Percentiles rank a stretch among this genome's conserved stretches.
Conservation (phyloP, 83 land plant species). For the Larix sibirica region DNA sequence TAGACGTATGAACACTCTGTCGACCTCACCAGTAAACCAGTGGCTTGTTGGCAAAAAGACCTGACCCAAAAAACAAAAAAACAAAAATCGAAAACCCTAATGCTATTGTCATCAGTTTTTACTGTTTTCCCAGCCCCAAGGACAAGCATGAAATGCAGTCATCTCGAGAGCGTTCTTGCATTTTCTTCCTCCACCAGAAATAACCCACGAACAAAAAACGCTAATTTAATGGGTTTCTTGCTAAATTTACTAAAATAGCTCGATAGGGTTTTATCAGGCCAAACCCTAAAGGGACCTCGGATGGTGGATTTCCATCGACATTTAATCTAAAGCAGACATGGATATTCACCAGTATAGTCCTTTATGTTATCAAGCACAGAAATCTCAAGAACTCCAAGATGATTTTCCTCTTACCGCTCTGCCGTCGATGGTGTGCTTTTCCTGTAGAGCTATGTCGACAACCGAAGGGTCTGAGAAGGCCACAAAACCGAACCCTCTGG, state of each 20-base stretch:
- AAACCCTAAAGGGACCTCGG: neutral
- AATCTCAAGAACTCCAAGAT: neutral
- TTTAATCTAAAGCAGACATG: neutral
- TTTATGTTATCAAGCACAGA: neutral
- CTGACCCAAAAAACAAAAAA: too few relatives aligned
- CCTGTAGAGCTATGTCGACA: slow-evolving; percentile 64
- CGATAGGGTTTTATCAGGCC: neutral
- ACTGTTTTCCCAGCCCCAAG: too few relatives aligned
- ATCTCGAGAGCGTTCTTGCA: too few relatives aligned
- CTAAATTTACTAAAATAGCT: neutral
- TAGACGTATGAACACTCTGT: too few relatives aligned
- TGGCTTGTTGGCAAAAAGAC: too few relatives aligned
- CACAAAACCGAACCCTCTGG: slow-evolving; percentile 69
- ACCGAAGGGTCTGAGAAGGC: slow-evolving; percentile 57
- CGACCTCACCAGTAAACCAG: too few relatives aligned
- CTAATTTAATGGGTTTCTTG: too few relatives aligned
- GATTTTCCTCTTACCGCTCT: slow-evolving; percentile 35
- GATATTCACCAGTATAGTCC: neutral
- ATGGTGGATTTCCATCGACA: neutral
- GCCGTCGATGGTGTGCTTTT: slow-evolving; percentile 58
- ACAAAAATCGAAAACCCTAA: too few relatives aligned
- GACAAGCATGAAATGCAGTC: too few relatives aligned
- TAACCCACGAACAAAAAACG: too few relatives aligned
- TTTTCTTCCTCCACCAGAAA: too few relatives aligned
- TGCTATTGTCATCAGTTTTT: too few relatives aligned